Conservation (phyloP, 1,284 basidiomycete species). For the Moesziomyces sp. region DNA sequence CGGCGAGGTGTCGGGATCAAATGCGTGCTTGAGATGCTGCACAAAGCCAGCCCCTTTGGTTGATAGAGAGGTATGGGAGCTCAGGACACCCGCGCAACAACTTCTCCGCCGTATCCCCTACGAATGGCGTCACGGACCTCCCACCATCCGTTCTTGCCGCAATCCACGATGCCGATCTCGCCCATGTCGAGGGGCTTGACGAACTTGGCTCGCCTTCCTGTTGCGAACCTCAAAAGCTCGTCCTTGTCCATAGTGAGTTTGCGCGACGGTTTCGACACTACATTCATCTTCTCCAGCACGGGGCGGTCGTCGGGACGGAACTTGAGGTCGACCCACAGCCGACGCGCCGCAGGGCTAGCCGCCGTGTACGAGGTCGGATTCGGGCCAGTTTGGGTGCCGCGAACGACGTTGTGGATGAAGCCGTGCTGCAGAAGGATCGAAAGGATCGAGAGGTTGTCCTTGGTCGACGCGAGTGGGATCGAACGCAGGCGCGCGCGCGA, state of each 20-base stretch:
- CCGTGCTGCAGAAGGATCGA: constrained; percentile 86
- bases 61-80: background rate
- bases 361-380: constrained; percentile 74
- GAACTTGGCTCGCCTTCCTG: constrained; percentile 71
- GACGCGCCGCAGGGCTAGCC: constrained; percentile 67
- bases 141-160: constrained; percentile 72
- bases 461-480: constrained; percentile 80
- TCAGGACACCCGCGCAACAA: constrained; percentile 68
- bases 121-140: constrained; percentile 69
- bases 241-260: constrained; percentile 78
- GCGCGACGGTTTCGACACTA: constrained; percentile 80
- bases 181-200: constrained; percentile 80
- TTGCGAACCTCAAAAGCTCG: constrained; percentile 79
- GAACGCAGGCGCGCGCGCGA: constrained; percentile 81
- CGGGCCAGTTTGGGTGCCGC: constrained; percentile 78
- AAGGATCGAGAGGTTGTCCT: constrained; percentile 83
- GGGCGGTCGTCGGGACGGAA: constrained; percentile 82
- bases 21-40: too few relatives aligned
- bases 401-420: constrained; percentile 81
- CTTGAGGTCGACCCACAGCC: constrained; percentile 88
- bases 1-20: background rate
- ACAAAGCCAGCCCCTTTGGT: too few relatives aligned
- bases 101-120: constrained; percentile 67
- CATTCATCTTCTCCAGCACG: constrained; percentile 78
- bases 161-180: constrained; percentile 82